Conservation (phyloP, 192 early-diverging fungal genomes). For the Geranomyces michiganensis region DNA sequence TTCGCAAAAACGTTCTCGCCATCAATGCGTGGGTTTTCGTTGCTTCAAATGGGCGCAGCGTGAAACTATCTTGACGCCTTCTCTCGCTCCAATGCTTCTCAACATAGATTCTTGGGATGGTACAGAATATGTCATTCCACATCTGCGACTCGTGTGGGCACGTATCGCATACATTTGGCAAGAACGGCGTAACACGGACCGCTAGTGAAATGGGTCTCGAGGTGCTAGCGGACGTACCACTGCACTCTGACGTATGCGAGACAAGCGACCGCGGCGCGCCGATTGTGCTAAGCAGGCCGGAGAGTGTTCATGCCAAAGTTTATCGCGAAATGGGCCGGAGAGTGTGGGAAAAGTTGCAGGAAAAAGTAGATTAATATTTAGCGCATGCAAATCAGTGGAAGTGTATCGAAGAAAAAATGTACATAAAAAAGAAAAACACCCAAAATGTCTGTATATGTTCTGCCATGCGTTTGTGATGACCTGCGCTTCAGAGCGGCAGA, state of each 20-base stretch:
- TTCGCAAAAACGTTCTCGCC: too few relatives aligned
- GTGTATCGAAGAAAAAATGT: too few relatives aligned
- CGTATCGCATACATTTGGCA: conserved; percentile 79
- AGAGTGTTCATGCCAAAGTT: conserved; percentile 34
- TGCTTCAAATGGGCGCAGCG: background rate
- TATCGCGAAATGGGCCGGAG: conserved; percentile 30
- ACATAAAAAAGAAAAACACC: too few relatives aligned
- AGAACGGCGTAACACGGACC: conserved; percentile 54
- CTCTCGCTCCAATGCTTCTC: background rate
- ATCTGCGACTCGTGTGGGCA: conserved; percentile 80
- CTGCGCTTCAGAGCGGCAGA: too few relatives aligned
- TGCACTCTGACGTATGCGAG: conserved; percentile 74
- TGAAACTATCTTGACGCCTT: too few relatives aligned
- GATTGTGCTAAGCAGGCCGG: conserved; percentile 33
- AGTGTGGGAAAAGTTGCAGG: conserved; percentile 21
- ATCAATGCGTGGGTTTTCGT: background rate
- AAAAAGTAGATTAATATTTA: background rate
- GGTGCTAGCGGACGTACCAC: conserved; percentile 77
- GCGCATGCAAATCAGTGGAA: too few relatives aligned
- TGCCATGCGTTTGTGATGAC: too few relatives aligned
- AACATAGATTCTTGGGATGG: conserved; percentile 76
- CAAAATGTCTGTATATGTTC: too few relatives aligned
- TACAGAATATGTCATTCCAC: conserved; percentile 88
- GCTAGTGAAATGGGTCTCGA: conserved; percentile 68
- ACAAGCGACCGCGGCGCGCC: conserved; percentile 76